These are phyloP conservation scores for Pyrenochaeta sp. DNA, from an alignment of 2,329 filamentous ascomycete species.

Conservation along the genomic window DNA sequence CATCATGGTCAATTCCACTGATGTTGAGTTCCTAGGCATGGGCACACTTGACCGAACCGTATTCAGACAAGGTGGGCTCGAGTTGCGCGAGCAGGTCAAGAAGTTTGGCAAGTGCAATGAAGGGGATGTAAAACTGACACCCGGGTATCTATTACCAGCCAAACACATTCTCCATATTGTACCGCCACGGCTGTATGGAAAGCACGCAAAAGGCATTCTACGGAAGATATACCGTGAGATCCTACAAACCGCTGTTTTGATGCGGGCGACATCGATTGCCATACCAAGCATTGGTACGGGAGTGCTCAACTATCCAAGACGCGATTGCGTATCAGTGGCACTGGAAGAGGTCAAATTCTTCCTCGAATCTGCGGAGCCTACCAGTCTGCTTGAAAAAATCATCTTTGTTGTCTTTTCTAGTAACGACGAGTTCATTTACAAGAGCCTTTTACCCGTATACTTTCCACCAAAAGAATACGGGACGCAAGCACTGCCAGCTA, in stretches of 20 bases:
- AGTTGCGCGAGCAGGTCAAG: conserved; percentile 29
- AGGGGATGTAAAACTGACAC: conserved; percentile 39
- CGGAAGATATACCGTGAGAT: conserved; percentile 41
- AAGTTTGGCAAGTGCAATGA: conserved; percentile 35
- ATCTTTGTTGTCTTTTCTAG: conserved; percentile 40
- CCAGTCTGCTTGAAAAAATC: conserved; percentile 36
- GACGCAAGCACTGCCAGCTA: conserved; percentile 13
- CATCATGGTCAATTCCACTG: conserved; percentile 44
- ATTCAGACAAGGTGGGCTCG: conserved; percentile 39
- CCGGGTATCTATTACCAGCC: conserved; percentile 38
- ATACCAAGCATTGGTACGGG: conserved; percentile 46
- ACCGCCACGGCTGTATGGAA: conserved; percentile 34
- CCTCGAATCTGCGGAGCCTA: conserved; percentile 31
- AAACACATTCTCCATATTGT: conserved; percentile 42
- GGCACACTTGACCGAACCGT: conserved; percentile 41
- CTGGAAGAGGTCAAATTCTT: conserved; percentile 46
- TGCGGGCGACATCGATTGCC: conserved; percentile 41
- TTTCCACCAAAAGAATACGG: conserved; percentile 37
- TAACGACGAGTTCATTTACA: conserved; percentile 43
- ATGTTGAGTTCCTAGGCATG: conserved; percentile 32
- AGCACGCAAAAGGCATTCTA: conserved; percentile 32
- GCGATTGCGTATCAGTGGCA: conserved; percentile 39
- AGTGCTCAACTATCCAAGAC: conserved; percentile 35
- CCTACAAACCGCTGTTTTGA: conserved; percentile 28
- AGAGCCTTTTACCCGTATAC: conserved; percentile 39